phyloP scores from a whole-genome alignment of 2,329 filamentous ascomycete genomes.

The Lachnellula willkommii region DNA sequence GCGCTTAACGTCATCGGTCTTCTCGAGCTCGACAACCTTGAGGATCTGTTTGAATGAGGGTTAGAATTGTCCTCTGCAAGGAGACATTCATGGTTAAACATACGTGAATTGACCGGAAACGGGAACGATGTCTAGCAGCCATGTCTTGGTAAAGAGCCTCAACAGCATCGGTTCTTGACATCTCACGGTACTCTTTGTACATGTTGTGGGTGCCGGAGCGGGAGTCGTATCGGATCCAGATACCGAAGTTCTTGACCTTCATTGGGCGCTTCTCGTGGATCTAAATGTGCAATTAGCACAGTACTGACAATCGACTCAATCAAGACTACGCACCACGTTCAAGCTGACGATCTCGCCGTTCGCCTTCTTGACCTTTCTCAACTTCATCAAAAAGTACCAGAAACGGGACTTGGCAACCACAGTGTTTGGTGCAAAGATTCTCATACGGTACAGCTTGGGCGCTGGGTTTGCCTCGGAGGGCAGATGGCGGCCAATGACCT shows the following conservation, averaged over 20 bases:
- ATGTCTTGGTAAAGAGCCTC: conserved; percentile 99
- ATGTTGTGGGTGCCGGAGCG: conserved; percentile 99
- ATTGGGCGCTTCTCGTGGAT: conserved; percentile 98
- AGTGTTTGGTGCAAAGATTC: conserved; percentile 96
- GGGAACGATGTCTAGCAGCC: conserved; percentile 95
- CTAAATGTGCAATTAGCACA: conserved; percentile 41
- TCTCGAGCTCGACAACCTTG: conserved; percentile 96
- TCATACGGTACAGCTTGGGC: conserved; percentile 99
- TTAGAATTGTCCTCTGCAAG: conserved; percentile 6
- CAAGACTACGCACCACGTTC: conserved; percentile 70
- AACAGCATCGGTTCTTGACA: conserved; percentile 91
- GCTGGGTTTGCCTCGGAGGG: conserved; percentile 95
- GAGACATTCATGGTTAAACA: conserved; percentile 35
- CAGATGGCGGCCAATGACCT: conserved; percentile 99
- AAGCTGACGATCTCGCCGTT: conserved; percentile 98
- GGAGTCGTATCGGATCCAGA: conserved; percentile 99
- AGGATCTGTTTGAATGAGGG: conserved; percentile 63
- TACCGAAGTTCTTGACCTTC: conserved; percentile 99
- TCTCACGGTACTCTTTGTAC: conserved; percentile 99
- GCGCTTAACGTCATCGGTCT: conserved; percentile 89
- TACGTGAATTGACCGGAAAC: conserved; percentile 99
- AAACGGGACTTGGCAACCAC: conserved; percentile 99
- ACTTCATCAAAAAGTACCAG: conserved; percentile 99
- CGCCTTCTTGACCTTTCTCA: conserved; percentile 99
- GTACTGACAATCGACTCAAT: neutral